A percentile compares a stretch with the other conserved stretches of the same genome.
These are phyloP conservation scores for Thinopyrum elongatum DNA, from an alignment of 176 grass and related monocot genomes.

Conservation along the genomic window DNA sequence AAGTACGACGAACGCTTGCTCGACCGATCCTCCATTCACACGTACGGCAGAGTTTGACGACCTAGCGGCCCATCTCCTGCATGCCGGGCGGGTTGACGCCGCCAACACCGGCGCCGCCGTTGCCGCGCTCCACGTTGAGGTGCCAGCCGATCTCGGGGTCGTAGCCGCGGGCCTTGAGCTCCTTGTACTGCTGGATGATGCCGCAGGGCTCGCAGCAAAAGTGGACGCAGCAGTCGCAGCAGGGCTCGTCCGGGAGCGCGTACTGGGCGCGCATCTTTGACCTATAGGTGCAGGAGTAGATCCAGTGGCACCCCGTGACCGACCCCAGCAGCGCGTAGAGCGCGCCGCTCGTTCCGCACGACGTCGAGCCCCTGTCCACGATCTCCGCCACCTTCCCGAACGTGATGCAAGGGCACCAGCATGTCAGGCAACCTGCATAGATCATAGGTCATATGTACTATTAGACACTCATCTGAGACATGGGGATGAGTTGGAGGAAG, in stretches of 20 bases:
- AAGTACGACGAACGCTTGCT: not conserved
- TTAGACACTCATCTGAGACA: not conserved
- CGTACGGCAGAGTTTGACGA: not conserved
- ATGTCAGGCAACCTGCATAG: slow-evolving; percentile 38
- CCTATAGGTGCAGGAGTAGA: slow-evolving; percentile 70
- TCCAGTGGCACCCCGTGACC: slow-evolving; percentile 30
- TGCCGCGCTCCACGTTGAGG: not conserved
- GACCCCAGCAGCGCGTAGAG: slow-evolving; percentile 37
- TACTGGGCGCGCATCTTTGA: slow-evolving; percentile 45
- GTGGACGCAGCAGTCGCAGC: slow-evolving; percentile 71
- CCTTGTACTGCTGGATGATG: slow-evolving; percentile 57
- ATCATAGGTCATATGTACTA: not conserved
- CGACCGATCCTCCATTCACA: not conserved
- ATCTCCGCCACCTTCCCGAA: slow-evolving; percentile 77
- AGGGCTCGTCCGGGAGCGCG: slow-evolving; percentile 41
- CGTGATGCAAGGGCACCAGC: slow-evolving; percentile 66
- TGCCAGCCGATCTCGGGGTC: slow-evolving; percentile 53
- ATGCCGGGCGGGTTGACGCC: not conserved
- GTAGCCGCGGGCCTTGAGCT: slow-evolving; percentile 63
- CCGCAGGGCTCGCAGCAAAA: slow-evolving; percentile 57
- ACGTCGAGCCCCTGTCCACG: slow-evolving; percentile 55
- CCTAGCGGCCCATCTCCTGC: slow-evolving; percentile 23
- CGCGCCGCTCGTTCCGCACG: slow-evolving; percentile 45
- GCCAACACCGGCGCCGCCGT: not conserved
- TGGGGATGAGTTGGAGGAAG: no score